A percentile compares a stretch with the other conserved stretches of the same genome.
These are phyloP conservation scores for Candida vartiovaarae DNA, from an alignment of 805 yeast species.

Conservation along the genomic window DNA sequence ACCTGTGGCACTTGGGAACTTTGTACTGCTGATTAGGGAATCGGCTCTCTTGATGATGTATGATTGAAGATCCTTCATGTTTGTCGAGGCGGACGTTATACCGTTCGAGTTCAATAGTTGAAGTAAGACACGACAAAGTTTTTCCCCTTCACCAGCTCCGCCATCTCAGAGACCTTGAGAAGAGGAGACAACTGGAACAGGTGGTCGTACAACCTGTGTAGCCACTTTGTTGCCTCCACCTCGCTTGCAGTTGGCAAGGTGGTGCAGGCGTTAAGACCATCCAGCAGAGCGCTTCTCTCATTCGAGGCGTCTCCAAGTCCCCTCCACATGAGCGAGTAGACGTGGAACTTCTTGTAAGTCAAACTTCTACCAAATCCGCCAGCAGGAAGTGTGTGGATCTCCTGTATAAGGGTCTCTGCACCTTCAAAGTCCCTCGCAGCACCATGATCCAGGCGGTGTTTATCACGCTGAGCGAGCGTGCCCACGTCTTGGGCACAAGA, in stretches of 20 bases:
- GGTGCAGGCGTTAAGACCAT: conserved; percentile 9
- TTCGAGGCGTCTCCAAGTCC: not conserved
- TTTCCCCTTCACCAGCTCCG: conserved; percentile 5
- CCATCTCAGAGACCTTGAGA: conserved; percentile 2
- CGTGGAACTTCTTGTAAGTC: conserved; percentile 8
- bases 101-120: not conserved
- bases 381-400: not conserved
- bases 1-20: conserved; percentile 41
- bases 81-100: not conserved
- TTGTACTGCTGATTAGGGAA: conserved; percentile 18
- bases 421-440: not conserved
- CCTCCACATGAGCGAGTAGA: conserved; percentile 5
- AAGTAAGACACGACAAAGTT: conserved; percentile 14
- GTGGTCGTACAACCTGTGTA: conserved; percentile 8
- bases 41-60: conserved; percentile 11
- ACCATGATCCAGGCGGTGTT: not conserved
- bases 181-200: not conserved
- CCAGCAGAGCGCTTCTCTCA: conserved; percentile 4
- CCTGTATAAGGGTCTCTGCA: not conserved
- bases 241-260: conserved; percentile 14
- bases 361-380: conserved; percentile 4
- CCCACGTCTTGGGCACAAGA: not conserved
- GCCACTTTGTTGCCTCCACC: conserved; percentile 18
- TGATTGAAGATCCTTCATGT: conserved; percentile 3
- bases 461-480: not conserved